These are phyloP conservation scores for Corinectria fuckeliana DNA, from an alignment of 2,329 filamentous ascomycete species.

Conservation along the genomic window DNA sequence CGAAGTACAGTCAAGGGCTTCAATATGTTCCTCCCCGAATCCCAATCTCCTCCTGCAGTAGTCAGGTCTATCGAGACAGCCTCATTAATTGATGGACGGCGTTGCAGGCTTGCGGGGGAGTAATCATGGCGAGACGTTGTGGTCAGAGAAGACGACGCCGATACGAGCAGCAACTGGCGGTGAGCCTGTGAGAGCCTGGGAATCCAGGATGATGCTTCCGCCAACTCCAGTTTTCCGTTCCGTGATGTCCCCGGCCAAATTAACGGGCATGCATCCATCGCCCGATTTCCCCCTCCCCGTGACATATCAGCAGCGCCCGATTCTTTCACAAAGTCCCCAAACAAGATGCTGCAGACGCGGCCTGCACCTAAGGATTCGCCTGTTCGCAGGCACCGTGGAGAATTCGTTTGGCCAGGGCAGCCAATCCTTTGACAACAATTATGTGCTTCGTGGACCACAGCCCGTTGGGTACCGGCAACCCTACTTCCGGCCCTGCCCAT, in stretches of 20 bases:
- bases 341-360: constrained; percentile 3
- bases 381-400: constrained; percentile 25
- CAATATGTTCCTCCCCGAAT: constrained; percentile 6
- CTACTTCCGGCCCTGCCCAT: constrained; percentile 9
- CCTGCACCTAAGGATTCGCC: constrained; percentile 21
- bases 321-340: constrained; percentile 15
- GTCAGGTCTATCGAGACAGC: constrained; percentile 22
- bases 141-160: constrained; percentile 12
- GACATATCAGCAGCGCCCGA: constrained; percentile 17
- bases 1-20: not conserved
- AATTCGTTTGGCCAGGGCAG: constrained; percentile 18
- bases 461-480: constrained; percentile 8
- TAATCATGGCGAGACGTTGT: constrained; percentile 23
- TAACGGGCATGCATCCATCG: constrained; percentile 31
- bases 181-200: constrained; percentile 35
- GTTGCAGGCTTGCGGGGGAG: constrained; percentile 11
- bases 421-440: constrained; percentile 20
- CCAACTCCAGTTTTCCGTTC: constrained; percentile 18
- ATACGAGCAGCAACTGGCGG: constrained; percentile 34
- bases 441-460: not conserved
- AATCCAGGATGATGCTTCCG: constrained; percentile 24
- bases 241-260: constrained; percentile 26
- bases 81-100: constrained; percentile 23
- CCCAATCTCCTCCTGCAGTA: constrained; percentile 35
- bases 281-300: constrained; percentile 22